phyloP scores from a whole-genome alignment of 139 green algal species.

The Ettlia oleoabundans region DNA sequence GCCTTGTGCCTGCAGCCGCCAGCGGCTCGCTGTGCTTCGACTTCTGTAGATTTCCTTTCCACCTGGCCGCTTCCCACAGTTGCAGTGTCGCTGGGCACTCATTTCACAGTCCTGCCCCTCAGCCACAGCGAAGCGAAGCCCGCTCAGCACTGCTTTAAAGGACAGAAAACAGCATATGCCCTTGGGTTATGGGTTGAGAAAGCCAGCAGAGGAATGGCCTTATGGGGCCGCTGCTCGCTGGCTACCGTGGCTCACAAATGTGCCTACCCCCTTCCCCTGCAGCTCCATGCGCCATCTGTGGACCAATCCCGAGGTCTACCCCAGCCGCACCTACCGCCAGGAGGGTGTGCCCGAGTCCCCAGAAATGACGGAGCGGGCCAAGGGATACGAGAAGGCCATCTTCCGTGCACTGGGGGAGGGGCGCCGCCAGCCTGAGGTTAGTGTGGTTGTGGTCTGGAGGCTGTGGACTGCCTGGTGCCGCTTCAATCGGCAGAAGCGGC shows the following conservation, averaged over 20 bases:
- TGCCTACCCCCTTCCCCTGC: too few species aligned
- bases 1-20: too few species aligned
- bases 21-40: too few species aligned
- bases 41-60: too few species aligned
- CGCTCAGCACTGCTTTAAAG: too few species aligned
- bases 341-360: conserved; percentile 21
- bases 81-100: too few species aligned
- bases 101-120: too few species aligned
- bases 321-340: conserved; percentile 9
- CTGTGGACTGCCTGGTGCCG: background rate
- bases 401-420: background rate
- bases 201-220: too few species aligned
- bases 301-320: conserved; percentile 20
- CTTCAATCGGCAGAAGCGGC: background rate
- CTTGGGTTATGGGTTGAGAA: too few species aligned
- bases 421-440: background rate
- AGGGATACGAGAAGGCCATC: conserved; percentile 10
- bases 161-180: too few species aligned
- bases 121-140: too few species aligned
- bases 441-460: background rate
- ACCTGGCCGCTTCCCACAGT: too few species aligned
- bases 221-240: conserved; percentile 28
- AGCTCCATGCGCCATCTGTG: conserved; percentile 13
- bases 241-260: conserved; percentile 4
- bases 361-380: conserved; percentile 7